A percentile compares a stretch with the other conserved stretches of the same genome.
Conservation (phyloP, 306 rosid genomes). For the Vigna angularis region DNA sequence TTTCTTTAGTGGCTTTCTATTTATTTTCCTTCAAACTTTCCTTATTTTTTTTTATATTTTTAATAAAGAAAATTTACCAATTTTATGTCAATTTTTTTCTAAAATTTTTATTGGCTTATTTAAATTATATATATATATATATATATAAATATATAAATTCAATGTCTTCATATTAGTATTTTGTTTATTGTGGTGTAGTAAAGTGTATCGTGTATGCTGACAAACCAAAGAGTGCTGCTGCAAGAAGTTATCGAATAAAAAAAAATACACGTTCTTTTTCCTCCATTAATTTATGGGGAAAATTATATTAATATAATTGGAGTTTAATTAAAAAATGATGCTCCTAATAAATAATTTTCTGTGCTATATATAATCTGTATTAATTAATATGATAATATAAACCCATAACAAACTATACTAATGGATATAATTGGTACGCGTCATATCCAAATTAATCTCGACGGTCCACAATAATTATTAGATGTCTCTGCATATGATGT, state of each 20-base stretch:
- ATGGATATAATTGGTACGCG: too few species aligned
- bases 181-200: background rate
- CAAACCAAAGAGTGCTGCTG: slow-evolving; percentile 7
- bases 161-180: background rate
- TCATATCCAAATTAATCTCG: too few species aligned
- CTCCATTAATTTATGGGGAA: background rate
- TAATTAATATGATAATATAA: background rate
- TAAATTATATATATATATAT: background rate
- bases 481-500: too few species aligned
- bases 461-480: too few species aligned
- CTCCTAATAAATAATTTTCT: background rate
- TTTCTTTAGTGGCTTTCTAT: too few species aligned
- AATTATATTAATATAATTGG: background rate
- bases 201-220: background rate
- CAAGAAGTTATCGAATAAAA: background rate
- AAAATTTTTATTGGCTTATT: background rate
- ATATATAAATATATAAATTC: background rate
- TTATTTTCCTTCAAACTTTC: too few species aligned
- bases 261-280: background rate
- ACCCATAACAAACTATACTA: too few species aligned
- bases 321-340: too few species aligned
- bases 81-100: too few species aligned
- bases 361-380: background rate
- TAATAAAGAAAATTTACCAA: too few species aligned
- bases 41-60: too few species aligned